Base-by-base conservation (phyloP, 2,329 filamentous ascomycete species). In the Westerdykella ornata region DNA sequence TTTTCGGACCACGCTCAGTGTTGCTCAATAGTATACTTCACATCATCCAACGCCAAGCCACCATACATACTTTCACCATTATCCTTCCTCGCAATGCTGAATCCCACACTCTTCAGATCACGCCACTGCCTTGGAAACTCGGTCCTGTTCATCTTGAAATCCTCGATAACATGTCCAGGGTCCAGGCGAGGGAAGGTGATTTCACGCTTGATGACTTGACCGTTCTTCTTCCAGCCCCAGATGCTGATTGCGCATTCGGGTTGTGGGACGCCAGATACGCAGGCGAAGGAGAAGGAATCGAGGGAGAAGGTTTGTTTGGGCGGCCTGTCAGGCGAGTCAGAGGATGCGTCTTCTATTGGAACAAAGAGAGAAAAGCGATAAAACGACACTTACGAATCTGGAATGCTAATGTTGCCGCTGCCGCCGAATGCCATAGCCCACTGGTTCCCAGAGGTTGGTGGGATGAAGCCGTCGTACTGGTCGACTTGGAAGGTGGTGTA, bases 51-150 rank as follows among this genome's bases (percentile, higher is more conserved):
- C 28, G 46, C 46, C 22, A 55, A 39, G 11, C 52, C 52, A 11
- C 48, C 52, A 46, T 37, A 55, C 48, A 55, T 49, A 40, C 53
- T 45, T 4, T 50, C 52, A 6, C 48, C 52, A 44, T 55, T 48
- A 45, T 55, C 52, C 29, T 39, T 40, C 18, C 50, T 42, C 5
- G 52, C 48, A 38, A 55, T 55, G 19, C 48, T 49, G 31, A 55
- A 55, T n/a, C 52, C 50, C 4, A 55, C 26, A 45, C 52, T 55
- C 46, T 50, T 49, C 20, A 55, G 30, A 14, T 42, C 48, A 15
- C 32, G 20, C 48, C 48, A 55, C 9, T 52, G 41, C 4, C 32
- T 14, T 4, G 31, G 29, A 37, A 55, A 55, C 1, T 3, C 43
- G 11, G 52, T 55, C 22, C 22, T 32, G 34, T 55, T 55, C 52